Base-by-base conservation (phyloP, 2,329 filamentous ascomycete species). In the Cadophora luteo-olivacea region DNA sequence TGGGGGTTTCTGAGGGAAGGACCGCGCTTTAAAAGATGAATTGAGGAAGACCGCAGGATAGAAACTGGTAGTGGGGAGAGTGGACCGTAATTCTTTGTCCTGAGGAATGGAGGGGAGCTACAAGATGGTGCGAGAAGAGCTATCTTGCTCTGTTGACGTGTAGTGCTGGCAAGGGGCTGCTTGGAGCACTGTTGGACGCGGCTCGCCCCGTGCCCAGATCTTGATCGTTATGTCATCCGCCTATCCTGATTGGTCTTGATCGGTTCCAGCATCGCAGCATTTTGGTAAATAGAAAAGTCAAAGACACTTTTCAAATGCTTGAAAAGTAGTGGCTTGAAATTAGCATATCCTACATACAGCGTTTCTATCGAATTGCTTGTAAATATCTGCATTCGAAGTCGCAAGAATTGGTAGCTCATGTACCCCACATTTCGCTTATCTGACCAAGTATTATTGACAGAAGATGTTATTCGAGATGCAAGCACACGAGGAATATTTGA, bases 1-100 rank as follows among this genome's bases (percentile, higher is more conserved):
- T 57, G 29, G 66, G 67, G 67, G 51, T 65, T 58, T 49, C n/a
- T 64, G 64, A 33, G 22, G 58, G 41, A 33, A 48, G 60, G 14
- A 38, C 51, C 45, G 33, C 61, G 25, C 14, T 66, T 55, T 22
- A 54, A 33, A 67, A 33, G 60, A 32, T 38, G 54, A 63, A 38
- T 25, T 55, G 36, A 54, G 51, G 41, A 52, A 33, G 51, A 7
- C 8, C 6, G 7, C 19, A 49, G n/a, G 12, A 5, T 19, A 14
- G 41, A 14, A 45, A 45, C 3, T 45, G 14, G 14, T 14, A 45
- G 41, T 19, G 36, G 36, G 29, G 29, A 29, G 29, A 38, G 36
- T 14, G 8, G 36, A 14, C 36, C 12, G 36, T 38, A 9, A 19
- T 45, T 45, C 2, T 19, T 45, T 45, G 41, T 45, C 41, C 41